Evolutionary conservation across 306 rosid species (phyloP).

Genomic region (Casuarina equisetifolia): DNA sequence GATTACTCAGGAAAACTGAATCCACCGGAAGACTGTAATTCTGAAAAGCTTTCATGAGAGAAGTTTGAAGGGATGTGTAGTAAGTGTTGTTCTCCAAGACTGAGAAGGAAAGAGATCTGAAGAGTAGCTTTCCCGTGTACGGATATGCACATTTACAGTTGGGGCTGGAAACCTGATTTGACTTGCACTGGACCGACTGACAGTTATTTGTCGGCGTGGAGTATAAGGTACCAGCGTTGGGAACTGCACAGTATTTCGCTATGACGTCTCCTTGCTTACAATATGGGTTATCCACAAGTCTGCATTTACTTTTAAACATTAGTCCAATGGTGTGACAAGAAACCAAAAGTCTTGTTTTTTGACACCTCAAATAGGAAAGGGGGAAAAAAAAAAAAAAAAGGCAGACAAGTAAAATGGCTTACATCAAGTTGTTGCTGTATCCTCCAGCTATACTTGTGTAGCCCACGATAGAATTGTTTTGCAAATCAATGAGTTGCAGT

Average conservation of each 20-base stretch:
- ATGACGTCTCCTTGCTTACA: conserved; percentile 31
- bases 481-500: conserved; percentile 28
- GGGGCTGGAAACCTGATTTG: conserved; percentile 49
- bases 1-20: conserved; percentile 47
- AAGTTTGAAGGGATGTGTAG: conserved; percentile 30
- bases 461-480: conserved; percentile 1
- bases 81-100: conserved; percentile 32
- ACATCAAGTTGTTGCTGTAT: conserved; percentile 26
- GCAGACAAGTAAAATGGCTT: neutral
- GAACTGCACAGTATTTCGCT: conserved; percentile 38
- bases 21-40: conserved; percentile 31
- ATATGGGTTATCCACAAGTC: conserved; percentile 54
- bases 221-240: conserved; percentile 23
- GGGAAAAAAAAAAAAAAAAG: no score
- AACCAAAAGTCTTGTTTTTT: neutral
- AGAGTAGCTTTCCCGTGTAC: conserved; percentile 50
- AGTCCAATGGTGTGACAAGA: neutral
- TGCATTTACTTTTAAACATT: conserved; percentile 23
- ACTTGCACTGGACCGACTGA: conserved; percentile 33
- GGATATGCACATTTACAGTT: conserved; percentile 71
- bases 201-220: conserved; percentile 39
- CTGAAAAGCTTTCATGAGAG: conserved; percentile 23
- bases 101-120: conserved; percentile 64
- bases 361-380: neutral
- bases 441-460: neutral